These are phyloP conservation scores for Pseudogymnoascus sp. DNA, from an alignment of 2,329 filamentous ascomycete species.

Conservation along the genomic window DNA sequence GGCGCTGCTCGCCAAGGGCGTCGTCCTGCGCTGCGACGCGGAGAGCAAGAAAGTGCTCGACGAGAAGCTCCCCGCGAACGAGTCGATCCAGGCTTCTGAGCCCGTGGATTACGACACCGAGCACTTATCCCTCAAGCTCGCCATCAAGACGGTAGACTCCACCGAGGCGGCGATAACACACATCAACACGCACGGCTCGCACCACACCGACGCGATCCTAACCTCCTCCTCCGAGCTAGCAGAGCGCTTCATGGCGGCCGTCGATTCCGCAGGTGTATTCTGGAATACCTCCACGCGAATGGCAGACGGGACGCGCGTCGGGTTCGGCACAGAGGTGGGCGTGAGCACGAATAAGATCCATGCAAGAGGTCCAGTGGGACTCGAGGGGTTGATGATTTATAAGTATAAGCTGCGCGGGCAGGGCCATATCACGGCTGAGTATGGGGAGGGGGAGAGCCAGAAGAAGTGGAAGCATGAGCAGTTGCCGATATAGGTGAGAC, in stretches of 20 bases:
- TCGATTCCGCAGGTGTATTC: slow-evolving; percentile 89
- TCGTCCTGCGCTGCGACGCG: slow-evolving; percentile 73
- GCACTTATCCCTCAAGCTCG: slow-evolving; percentile 76
- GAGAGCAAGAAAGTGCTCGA: slow-evolving; percentile 56
- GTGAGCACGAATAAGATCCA: slow-evolving; percentile 99
- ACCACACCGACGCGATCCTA: slow-evolving; percentile 89
- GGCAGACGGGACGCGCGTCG: slow-evolving; percentile 93
- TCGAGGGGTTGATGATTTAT: slow-evolving; percentile 94
- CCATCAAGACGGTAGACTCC: slow-evolving; percentile 67
- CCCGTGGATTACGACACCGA: slow-evolving; percentile 78
- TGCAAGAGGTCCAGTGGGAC: slow-evolving; percentile 80
- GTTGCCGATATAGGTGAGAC: slow-evolving; percentile 18
- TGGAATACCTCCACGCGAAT: slow-evolving; percentile 96
- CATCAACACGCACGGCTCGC: slow-evolving; percentile 86
- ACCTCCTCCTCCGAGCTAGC: slow-evolving; percentile 62
- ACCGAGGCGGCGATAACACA: slow-evolving; percentile 70
- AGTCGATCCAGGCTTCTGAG: slow-evolving; percentile 54
- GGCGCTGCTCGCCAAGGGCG: slow-evolving; percentile 67
- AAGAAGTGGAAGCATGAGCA: slow-evolving; percentile 52
- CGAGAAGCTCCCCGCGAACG: slow-evolving; percentile 35
- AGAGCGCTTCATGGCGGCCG: slow-evolving; percentile 71
- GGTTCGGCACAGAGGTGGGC: slow-evolving; percentile 95
- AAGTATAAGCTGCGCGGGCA: slow-evolving; percentile 85
- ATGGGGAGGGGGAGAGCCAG: slow-evolving; percentile 57
- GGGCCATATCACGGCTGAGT: slow-evolving; percentile 74